Evolutionary conservation across 352 stramenopile genomes (phyloP), one percentile per base, ranked within the genome.

Genomic region (Aphanomyces invadans): DNA sequence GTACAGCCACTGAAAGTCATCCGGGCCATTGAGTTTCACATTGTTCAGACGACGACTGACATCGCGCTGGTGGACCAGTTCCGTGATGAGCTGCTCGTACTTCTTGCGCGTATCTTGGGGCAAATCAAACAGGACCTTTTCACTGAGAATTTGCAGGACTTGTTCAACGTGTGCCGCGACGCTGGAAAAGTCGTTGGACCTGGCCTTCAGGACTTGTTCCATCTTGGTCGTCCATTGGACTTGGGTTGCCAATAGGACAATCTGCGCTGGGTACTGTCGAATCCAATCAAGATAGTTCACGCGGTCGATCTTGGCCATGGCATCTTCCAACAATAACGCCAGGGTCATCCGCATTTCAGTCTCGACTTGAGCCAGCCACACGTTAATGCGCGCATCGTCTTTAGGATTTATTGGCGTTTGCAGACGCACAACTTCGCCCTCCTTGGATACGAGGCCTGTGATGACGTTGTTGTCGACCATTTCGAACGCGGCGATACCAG

Each of bases 51-150:
- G 89, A 62, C 95, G 90, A 19, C 88, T 98, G 26, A 98, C 96
- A 75, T 98, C 98, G 64, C 98, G 96, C 69, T 99, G 95, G 69
- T 99, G 97, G 21, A 99, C 97, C n/a, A 99, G 84, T 74, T 99
- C 98, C 11, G 97, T 99, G 73, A 99, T 99, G 11, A 99, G 83
- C 75, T 99, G 97, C 65, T 99, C 97, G 72, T 99, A 99, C 76
- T 99, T 99, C 76, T 97, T 98, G 17, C 95, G 86, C 17, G 96
- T 86, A 64, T 98, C 90, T 29, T 91, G 88, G 38, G 95, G 95
- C 25, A 98, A 80, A 75, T 98, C 93, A 2, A 86, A 81, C 10
- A 98, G 82, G 32, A 99, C 95, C 28, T 93, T 96, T 73, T 98
- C 93, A 46, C 96, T 98, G 76, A 99, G 92, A 55, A 98, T 88